Evolutionary conservation across 345 rosid genomes (phyloP).

Genomic region (Triadica sebifera): DNA sequence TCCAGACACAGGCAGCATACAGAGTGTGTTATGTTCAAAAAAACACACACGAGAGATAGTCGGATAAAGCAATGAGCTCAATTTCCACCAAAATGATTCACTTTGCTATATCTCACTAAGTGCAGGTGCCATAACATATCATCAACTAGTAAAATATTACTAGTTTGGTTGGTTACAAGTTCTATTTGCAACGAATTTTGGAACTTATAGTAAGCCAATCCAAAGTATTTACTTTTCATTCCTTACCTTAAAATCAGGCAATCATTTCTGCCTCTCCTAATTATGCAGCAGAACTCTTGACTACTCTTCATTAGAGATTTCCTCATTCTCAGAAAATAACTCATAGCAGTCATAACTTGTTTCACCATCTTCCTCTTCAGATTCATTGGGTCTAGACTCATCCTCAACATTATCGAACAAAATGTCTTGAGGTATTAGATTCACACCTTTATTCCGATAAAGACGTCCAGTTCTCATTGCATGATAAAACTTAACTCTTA

Average conservation of each 20-base stretch:
- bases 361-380: conserved; percentile 53
- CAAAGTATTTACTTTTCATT: background rate
- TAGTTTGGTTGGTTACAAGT: background rate
- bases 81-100: background rate
- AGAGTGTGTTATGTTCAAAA: background rate
- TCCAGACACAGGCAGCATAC: background rate
- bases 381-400: conserved; percentile 37
- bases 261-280: background rate
- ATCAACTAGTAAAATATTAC: background rate
- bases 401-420: conserved; percentile 39
- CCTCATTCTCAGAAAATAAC: conserved; percentile 47
- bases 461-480: conserved; percentile 92
- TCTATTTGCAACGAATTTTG: background rate
- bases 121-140: background rate
- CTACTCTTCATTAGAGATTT: conserved; percentile 42
- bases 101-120: background rate
- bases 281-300: background rate
- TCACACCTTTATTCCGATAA: conserved; percentile 64
- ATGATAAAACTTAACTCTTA: conserved; percentile 70
- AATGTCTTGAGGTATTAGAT: conserved; percentile 49
- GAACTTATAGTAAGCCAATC: background rate
- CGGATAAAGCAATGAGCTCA: background rate
- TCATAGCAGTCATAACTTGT: conserved; percentile 41
- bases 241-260: conserved; percentile 1
- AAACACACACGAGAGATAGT: background rate